A percentile compares a stretch with the other conserved stretches of the same genome.
phyloP scores from a whole-genome alignment of 345 rosid genomes.

The Gossypium ekmanianum region DNA sequence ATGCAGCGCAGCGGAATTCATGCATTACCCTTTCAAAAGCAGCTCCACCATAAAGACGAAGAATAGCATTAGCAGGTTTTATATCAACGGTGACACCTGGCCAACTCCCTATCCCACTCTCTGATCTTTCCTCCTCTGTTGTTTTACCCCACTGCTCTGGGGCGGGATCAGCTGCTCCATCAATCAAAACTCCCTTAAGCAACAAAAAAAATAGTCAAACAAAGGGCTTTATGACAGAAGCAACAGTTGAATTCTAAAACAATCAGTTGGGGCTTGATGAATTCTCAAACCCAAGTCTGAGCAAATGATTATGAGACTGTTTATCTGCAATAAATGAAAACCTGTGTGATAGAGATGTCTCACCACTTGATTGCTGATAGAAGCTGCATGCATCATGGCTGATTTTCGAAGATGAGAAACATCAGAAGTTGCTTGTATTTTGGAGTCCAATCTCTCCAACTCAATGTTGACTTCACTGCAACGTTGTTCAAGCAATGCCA shows the following conservation, averaged over 20 bases:
- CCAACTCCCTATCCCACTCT: constrained; percentile 94
- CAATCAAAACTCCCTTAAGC: constrained; percentile 74
- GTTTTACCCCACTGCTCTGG: constrained; percentile 99
- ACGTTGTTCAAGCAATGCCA: constrained; percentile 92
- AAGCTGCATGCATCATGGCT: constrained; percentile 82
- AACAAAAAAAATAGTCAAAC: constrained; percentile 18
- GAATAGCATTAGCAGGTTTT: constrained; percentile 89
- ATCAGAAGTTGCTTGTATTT: constrained; percentile 84
- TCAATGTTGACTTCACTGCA: constrained; percentile 67
- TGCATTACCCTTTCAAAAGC: constrained; percentile 95
- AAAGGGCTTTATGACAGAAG: neutral
- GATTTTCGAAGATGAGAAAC: constrained; percentile 81
- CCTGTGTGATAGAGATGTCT: constrained; percentile 19
- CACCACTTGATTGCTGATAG: constrained; percentile 85
- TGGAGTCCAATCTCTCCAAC: constrained; percentile 62
- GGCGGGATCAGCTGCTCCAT: constrained; percentile 97
- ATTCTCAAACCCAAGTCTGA: neutral
- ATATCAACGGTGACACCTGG: constrained; percentile 72
- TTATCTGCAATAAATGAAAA: constrained; percentile 3
- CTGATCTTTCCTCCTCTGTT: constrained; percentile 73
- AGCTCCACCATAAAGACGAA: constrained; percentile 95
- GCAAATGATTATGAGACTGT: neutral
- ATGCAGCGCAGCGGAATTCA: constrained; percentile 94
- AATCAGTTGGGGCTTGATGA: neutral
- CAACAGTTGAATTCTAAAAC: neutral